Conservation (phyloP, 2,329 filamentous ascomycete genomes). For the Aspergillus sp. region DNA sequence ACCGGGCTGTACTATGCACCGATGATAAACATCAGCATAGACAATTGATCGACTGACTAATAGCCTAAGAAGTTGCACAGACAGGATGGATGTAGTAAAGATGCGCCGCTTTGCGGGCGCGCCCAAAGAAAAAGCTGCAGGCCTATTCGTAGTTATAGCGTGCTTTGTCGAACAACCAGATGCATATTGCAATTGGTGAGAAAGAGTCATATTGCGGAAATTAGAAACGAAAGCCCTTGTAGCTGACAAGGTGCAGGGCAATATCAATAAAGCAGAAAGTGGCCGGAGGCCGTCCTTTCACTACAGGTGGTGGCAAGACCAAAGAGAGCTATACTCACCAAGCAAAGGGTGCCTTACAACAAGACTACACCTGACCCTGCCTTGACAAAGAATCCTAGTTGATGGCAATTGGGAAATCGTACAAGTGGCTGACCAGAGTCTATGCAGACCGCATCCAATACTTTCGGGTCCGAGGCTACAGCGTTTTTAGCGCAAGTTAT, state of each 20-base stretch:
- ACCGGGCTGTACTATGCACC: neutral
- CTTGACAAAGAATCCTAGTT: neutral
- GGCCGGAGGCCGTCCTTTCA: neutral
- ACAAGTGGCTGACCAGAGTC: neutral
- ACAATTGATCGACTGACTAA: neutral
- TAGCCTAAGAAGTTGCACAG: neutral
- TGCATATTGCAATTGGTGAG: neutral
- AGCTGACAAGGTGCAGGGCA: neutral
- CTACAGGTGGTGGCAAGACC: neutral
- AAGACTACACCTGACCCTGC: neutral
- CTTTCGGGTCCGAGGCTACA: conserved; percentile 1
- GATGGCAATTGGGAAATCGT: no score
- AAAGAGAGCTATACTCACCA: neutral
- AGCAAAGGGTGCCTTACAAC: neutral
- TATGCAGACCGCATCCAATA: conserved; percentile 1
- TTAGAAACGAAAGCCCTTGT: neutral
- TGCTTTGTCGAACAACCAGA: neutral
- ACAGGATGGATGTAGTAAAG: neutral
- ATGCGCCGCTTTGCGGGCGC: neutral
- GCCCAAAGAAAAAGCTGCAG: neutral
- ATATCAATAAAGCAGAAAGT: neutral
- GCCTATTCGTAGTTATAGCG: neutral
- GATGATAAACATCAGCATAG: neutral
- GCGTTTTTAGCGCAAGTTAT: neutral
- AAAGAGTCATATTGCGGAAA: neutral